A percentile compares a stretch with the other conserved stretches of the same genome.
Conservation (phyloP, 2,329 filamentous ascomycete species). For the Dissoconium aciculare region DNA sequence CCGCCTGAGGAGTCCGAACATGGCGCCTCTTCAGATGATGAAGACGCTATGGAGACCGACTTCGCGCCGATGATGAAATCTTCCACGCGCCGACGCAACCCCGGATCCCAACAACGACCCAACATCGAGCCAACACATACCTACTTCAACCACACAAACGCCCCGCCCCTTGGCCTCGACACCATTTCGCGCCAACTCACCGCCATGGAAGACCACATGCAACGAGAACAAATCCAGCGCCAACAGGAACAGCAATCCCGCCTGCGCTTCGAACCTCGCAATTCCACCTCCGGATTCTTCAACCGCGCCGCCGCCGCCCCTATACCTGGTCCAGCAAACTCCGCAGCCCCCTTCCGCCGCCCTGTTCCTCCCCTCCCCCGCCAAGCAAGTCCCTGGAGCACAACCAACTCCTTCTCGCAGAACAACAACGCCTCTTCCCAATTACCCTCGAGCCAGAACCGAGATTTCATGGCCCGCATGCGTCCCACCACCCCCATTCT, state of each 20-base stretch:
- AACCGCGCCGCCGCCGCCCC: background rate
- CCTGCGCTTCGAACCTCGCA: background rate
- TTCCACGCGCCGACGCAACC: slow-evolving; percentile 8
- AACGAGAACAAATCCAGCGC: slow-evolving; percentile 20
- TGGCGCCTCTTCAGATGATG: slow-evolving; percentile 21
- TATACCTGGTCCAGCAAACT: too few relatives aligned
- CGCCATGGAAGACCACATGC: background rate
- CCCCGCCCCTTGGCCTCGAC: slow-evolving; percentile 8
- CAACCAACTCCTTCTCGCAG: slow-evolving; percentile 40
- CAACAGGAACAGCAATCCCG: slow-evolving; percentile 13
- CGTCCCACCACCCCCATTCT: slow-evolving; percentile 13
- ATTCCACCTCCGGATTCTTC: background rate
- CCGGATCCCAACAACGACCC: slow-evolving; percentile 8
- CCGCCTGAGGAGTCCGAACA: slow-evolving; percentile 16
- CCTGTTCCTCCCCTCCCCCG: slow-evolving; percentile 54
- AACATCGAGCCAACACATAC: slow-evolving; percentile 9
- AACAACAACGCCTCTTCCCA: slow-evolving; percentile 22
- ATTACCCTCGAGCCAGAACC: slow-evolving; percentile 31
- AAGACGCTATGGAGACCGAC: slow-evolving; percentile 61
- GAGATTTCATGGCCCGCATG: slow-evolving; percentile 38
- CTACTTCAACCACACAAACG: slow-evolving; percentile 7
- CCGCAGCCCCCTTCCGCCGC: slow-evolving; percentile 58
- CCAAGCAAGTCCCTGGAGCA: slow-evolving; percentile 40
- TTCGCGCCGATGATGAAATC: slow-evolving; percentile 25
- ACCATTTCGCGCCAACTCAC: background rate